A percentile compares a stretch with the other conserved stretches of the same genome.
Evolutionary conservation across 768 basidiomycete species (phyloP).

Genomic region (Hygrophoropsis aurantiaca): DNA sequence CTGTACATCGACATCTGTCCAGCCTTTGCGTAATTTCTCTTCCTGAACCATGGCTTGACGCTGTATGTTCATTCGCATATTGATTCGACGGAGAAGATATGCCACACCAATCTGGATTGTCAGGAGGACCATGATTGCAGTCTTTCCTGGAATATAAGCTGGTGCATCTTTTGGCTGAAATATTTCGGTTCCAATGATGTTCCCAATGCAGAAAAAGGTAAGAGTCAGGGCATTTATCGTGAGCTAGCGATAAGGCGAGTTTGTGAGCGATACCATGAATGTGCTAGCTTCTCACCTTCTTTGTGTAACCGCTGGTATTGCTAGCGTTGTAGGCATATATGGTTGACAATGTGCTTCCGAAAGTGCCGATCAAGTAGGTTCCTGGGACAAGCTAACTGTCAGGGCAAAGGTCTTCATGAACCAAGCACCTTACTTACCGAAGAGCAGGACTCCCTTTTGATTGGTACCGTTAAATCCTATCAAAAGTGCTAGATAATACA

Average conservation of each 20-base stretch:
- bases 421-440: conserved; percentile 7
- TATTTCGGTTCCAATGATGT: conserved; percentile 23
- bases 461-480: conserved; percentile 21
- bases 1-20: conserved; percentile 22
- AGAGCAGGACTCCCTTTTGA: conserved; percentile 20
- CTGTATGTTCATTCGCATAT: conserved; percentile 22
- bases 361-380: conserved; percentile 18
- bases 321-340: conserved; percentile 26
- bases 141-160: conserved; percentile 33
- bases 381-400: conserved; percentile 9
- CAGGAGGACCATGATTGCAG: conserved; percentile 30
- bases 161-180: conserved; percentile 24
- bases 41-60: conserved; percentile 12
- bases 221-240: conserved; percentile 20
- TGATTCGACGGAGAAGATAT: conserved; percentile 16
- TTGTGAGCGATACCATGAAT: background rate
- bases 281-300: conserved; percentile 16
- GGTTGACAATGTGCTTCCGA: conserved; percentile 21
- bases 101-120: conserved; percentile 19
- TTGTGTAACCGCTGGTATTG: conserved; percentile 26
- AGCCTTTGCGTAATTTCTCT: conserved; percentile 14
- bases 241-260: conserved; percentile 2
- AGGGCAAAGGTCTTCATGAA: background rate
- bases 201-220: conserved; percentile 17
- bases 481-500: conserved; percentile 11